A percentile compares a stretch with the other conserved stretches of the same genome.
Conservation (phyloP, 2,329 filamentous ascomycete species). For the Microdochium bolleyi region DNA sequence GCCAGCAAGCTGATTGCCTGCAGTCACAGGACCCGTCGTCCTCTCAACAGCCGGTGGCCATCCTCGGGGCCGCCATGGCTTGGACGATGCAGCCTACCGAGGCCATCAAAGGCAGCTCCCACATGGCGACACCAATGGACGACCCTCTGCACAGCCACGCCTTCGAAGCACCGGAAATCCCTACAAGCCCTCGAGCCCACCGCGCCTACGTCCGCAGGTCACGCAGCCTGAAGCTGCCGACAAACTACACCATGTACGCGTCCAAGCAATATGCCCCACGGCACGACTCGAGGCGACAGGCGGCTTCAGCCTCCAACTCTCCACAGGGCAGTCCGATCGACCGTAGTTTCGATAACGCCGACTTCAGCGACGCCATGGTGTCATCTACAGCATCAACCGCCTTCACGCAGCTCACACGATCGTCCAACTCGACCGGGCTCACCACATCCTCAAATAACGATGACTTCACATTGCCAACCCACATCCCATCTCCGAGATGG, state of each 20-base stretch:
- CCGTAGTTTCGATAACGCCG: neutral
- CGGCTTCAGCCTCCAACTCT: neutral
- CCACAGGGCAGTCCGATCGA: neutral
- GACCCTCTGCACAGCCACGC: neutral
- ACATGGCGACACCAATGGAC: neutral
- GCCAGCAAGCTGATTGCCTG: neutral
- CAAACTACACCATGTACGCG: neutral
- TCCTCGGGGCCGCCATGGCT: neutral
- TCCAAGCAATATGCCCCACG: neutral
- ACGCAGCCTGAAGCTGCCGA: neutral
- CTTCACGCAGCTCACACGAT: neutral
- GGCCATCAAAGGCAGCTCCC: neutral
- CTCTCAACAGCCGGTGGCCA: neutral
- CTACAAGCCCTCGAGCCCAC: neutral
- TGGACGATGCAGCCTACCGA: neutral
- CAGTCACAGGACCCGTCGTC: neutral
- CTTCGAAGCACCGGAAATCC: neutral
- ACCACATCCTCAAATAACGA: neutral
- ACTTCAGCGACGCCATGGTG: neutral
- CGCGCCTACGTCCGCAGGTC: neutral
- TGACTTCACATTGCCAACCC: neutral
- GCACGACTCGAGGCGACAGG: neutral
- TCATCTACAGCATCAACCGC: neutral
- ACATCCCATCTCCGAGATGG: neutral
- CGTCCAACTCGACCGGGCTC: neutral